These are phyloP conservation scores for Xylariaceae sp. DNA, from an alignment of 2,329 filamentous ascomycete genomes.

Conservation along the genomic window DNA sequence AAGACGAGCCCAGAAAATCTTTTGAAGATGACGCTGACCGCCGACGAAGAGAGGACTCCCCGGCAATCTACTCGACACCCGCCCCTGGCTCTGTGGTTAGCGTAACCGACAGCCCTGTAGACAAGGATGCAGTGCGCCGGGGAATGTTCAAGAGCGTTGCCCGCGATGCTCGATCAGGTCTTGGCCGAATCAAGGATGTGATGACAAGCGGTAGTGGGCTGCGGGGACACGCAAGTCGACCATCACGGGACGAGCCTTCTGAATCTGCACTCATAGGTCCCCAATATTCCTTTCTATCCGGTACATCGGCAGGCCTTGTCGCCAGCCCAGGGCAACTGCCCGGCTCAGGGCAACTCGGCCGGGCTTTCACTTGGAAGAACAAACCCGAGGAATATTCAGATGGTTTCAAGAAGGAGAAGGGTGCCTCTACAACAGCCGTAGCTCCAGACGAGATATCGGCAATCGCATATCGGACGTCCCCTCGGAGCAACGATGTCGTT, in stretches of 20 bases:
- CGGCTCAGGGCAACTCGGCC: constrained; percentile 49
- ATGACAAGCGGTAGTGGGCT: constrained; percentile 65
- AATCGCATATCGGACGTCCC: constrained; percentile 18
- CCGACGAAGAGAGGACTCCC: constrained; percentile 54
- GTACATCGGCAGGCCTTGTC: constrained; percentile 44
- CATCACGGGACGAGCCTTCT: constrained; percentile 63
- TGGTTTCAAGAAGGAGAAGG: constrained; percentile 48
- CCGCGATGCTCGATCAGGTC: constrained; percentile 80
- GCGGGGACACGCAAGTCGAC: constrained; percentile 60
- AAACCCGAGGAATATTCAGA: constrained; percentile 66
- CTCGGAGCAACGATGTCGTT: constrained; percentile 28
- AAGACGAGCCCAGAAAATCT: constrained; percentile 61
- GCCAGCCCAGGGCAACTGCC: constrained; percentile 44
- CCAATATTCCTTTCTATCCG: constrained; percentile 46
- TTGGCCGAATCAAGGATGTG: constrained; percentile 85
- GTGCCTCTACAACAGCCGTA: constrained; percentile 31
- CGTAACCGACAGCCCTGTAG: constrained; percentile 55
- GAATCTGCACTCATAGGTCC: constrained; percentile 47
- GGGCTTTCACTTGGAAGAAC: constrained; percentile 68
- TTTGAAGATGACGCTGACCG: constrained; percentile 59
- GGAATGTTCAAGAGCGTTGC: constrained; percentile 81
- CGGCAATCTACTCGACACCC: constrained; percentile 51
- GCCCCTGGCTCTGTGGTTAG: constrained; percentile 55
- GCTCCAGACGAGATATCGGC: constrained; percentile 23
- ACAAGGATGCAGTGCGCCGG: constrained; percentile 66